Evolutionary conservation across 2,329 filamentous ascomycete species (phyloP).

Genomic region (Magnaporthiopsis rhizophila): DNA sequence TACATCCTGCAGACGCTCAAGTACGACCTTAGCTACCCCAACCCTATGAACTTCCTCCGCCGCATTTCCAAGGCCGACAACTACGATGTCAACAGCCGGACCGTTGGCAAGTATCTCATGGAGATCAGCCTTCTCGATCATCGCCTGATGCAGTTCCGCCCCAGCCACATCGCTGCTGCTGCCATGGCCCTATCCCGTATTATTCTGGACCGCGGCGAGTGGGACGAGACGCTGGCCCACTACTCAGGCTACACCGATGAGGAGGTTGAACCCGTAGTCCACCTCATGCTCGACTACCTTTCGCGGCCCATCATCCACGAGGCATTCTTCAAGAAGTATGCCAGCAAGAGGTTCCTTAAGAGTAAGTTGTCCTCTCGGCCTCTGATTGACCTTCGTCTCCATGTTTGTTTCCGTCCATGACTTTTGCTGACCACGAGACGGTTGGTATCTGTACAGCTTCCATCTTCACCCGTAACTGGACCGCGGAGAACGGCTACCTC

Average conservation of each 20-base stretch:
- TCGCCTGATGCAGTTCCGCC: conserved; percentile 81
- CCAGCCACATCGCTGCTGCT: conserved; percentile 83
- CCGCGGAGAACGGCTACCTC: conserved; percentile 64
- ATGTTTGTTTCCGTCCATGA: conserved; percentile 16
- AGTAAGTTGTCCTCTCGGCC: conserved; percentile 47
- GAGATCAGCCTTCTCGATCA: conserved; percentile 96
- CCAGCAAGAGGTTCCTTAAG: conserved; percentile 98
- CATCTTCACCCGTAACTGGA: conserved; percentile 86
- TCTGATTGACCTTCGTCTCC: not conserved
- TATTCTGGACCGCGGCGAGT: conserved; percentile 83
- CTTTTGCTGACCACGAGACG: not conserved
- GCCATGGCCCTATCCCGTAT: conserved; percentile 92
- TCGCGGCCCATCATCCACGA: conserved; percentile 85
- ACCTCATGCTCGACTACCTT: conserved; percentile 95
- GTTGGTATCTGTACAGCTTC: conserved; percentile 54
- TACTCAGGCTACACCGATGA: conserved; percentile 92
- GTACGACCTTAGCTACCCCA: conserved; percentile 97
- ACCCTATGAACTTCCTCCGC: conserved; percentile 99
- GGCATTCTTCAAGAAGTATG: conserved; percentile 99
- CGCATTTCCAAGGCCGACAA: conserved; percentile 99
- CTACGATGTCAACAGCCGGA: conserved; percentile 97
- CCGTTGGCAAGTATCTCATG: conserved; percentile 93
- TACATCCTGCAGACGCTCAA: conserved; percentile 86
- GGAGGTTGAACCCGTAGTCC: conserved; percentile 85
- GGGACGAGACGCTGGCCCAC: conserved; percentile 81